A percentile compares a stretch with the other conserved stretches of the same genome.
Conservation (phyloP, 1,139 yeast species). For the Candida neerlandica region DNA sequence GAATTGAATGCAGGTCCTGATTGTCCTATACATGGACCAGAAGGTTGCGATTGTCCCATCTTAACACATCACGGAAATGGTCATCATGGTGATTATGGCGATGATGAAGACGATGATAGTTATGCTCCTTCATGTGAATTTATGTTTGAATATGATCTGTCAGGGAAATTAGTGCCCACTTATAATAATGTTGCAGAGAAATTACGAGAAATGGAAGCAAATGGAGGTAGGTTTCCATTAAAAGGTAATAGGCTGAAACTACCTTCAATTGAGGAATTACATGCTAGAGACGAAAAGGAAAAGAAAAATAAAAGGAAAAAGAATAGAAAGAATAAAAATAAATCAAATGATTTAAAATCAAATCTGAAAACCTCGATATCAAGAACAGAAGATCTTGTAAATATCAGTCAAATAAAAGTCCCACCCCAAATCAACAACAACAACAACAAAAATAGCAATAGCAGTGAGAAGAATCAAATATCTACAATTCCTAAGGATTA, state of each 20-base stretch:
- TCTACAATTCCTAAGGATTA: slow-evolving; percentile 13
- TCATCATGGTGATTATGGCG: slow-evolving; percentile 12
- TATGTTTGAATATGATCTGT: slow-evolving; percentile 46
- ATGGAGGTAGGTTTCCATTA: slow-evolving; percentile 12
- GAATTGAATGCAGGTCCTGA: slow-evolving; percentile 39
- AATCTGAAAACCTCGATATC: background rate
- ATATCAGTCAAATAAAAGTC: background rate
- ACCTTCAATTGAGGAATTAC: slow-evolving; percentile 22
- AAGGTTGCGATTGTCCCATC: slow-evolving; percentile 35
- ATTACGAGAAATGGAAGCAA: slow-evolving; percentile 28
- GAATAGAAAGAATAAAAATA: background rate
- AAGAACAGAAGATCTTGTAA: slow-evolving; percentile 4
- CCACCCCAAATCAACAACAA: background rate
- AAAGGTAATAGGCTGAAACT: slow-evolving; percentile 13
- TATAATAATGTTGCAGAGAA: slow-evolving; percentile 45
- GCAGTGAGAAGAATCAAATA: slow-evolving; percentile 2
- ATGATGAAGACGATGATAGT: slow-evolving; percentile 23
- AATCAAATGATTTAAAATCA: background rate
- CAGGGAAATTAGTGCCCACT: slow-evolving; percentile 47
- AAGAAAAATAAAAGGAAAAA: slow-evolving; percentile 22
- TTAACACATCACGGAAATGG: slow-evolving; percentile 18
- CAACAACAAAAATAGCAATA: no score
- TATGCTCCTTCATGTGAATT: slow-evolving; percentile 46
- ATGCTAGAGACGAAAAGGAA: slow-evolving; percentile 22
- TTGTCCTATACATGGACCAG: slow-evolving; percentile 35